These are phyloP conservation scores for Jackrogersella minutella DNA, from an alignment of 495 filamentous ascomycete species.

Conservation along the genomic window DNA sequence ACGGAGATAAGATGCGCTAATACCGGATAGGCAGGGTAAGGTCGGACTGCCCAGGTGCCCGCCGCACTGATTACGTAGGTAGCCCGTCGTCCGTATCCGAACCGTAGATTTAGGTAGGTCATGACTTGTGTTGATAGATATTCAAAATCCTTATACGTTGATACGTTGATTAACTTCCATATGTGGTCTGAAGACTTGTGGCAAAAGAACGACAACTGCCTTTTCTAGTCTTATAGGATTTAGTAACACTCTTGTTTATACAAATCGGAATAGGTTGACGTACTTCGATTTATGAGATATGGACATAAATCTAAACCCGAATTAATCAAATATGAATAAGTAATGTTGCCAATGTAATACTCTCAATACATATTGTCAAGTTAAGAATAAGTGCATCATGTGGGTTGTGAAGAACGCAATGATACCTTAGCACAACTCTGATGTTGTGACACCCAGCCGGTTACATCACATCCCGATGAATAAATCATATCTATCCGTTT, in stretches of 20 bases:
- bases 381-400: background rate
- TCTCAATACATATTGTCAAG: background rate
- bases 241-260: too few species aligned
- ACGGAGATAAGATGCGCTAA: conserved; percentile 27
- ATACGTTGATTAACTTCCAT: too few species aligned
- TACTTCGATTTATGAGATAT: too few species aligned
- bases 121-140: too few species aligned
- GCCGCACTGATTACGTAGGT: background rate
- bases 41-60: too few species aligned
- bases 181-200: too few species aligned
- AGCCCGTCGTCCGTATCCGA: background rate
- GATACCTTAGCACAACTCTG: background rate
- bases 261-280: too few species aligned
- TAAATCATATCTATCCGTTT: background rate
- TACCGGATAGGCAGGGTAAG: conserved; percentile 3
- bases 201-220: too few species aligned
- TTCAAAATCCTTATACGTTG: too few species aligned
- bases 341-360: background rate
- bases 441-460: background rate
- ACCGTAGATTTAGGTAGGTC: too few species aligned
- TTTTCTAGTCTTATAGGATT: too few species aligned
- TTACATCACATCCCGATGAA: background rate
- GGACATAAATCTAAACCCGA: too few species aligned
- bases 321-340: background rate
- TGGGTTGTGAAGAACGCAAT: background rate